phyloP scores from a whole-genome alignment of 202 grass and related monocot species.

The Zoysia matrella region DNA sequence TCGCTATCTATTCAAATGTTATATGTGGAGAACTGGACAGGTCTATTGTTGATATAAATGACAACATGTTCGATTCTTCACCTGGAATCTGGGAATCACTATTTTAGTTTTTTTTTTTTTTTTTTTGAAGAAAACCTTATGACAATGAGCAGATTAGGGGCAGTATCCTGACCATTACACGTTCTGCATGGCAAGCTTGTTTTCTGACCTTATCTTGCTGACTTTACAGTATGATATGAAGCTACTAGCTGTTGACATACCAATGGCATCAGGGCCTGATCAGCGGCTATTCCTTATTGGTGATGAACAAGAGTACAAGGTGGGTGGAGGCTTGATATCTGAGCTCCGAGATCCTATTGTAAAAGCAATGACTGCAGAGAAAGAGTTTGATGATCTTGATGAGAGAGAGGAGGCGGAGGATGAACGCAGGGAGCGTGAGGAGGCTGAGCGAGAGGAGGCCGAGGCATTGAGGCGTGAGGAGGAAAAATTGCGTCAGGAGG shows the following conservation, averaged over 20 bases:
- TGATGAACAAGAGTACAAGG: constrained; percentile 89
- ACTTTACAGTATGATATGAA: constrained; percentile 84
- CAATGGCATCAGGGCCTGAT: constrained; percentile 85
- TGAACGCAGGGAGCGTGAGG: constrained; percentile 68
- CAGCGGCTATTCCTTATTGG: constrained; percentile 77
- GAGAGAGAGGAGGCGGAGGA: constrained; percentile 87
- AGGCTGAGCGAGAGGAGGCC: constrained; percentile 68
- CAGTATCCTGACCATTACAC: neutral
- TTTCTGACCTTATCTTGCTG: constrained; percentile 21
- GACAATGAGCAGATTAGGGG: neutral
- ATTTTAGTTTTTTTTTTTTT: neutral
- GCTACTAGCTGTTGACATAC: constrained; percentile 93
- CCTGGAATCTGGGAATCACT: neutral
- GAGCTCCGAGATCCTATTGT: constrained; percentile 88
- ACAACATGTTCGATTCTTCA: neutral
- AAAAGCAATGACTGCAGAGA: constrained; percentile 90
- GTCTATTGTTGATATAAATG: constrained; percentile 4
- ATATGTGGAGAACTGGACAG: neutral
- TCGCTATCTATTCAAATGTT: neutral
- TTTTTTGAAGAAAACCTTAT: neutral
- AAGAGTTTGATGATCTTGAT: constrained; percentile 91
- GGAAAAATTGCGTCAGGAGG: constrained; percentile 49
- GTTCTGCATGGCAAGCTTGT: neutral
- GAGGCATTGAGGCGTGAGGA: constrained; percentile 67
- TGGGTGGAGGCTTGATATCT: constrained; percentile 91